Percentiles rank a stretch among this genome's conserved stretches.
These are phyloP conservation scores for Allomyces javanicus DNA, from an alignment of 192 early-diverging fungal genomes.

Conservation along the genomic window DNA sequence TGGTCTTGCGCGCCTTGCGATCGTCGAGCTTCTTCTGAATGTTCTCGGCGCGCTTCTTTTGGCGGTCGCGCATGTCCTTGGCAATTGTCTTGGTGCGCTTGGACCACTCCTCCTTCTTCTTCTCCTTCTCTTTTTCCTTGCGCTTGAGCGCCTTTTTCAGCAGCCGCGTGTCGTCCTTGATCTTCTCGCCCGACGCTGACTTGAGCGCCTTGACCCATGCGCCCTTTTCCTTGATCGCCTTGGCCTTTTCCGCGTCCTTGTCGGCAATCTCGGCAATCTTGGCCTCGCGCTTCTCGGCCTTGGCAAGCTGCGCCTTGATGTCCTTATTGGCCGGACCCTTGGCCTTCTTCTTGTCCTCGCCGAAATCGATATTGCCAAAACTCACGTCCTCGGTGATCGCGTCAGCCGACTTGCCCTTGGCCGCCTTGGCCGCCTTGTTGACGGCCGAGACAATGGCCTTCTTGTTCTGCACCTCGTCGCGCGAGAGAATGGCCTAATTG, in stretches of 20 bases:
- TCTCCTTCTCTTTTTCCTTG: constrained; percentile 59
- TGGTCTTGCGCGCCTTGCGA: constrained; percentile 50
- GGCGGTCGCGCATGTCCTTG: constrained; percentile 38
- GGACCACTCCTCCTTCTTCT: constrained; percentile 65
- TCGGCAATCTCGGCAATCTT: constrained; percentile 39
- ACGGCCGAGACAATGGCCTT: background rate
- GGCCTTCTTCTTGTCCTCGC: constrained; percentile 38
- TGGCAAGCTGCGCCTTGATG: constrained; percentile 46
- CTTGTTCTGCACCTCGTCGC: constrained; percentile 11
- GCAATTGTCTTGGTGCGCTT: constrained; percentile 47
- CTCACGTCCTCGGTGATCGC: constrained; percentile 32
- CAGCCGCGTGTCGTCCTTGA: constrained; percentile 75
- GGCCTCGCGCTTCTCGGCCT: constrained; percentile 54
- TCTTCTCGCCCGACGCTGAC: constrained; percentile 70
- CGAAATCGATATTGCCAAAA: constrained; percentile 50
- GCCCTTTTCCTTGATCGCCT: constrained; percentile 45
- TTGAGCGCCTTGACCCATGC: constrained; percentile 64
- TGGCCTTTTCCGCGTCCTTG: constrained; percentile 35
- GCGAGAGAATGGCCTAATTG: background rate
- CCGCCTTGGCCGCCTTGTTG: too few relatives aligned
- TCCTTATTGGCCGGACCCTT: constrained; percentile 37
- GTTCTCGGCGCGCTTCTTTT: constrained; percentile 68
- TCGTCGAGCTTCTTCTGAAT: constrained; percentile 57
- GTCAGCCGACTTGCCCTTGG: constrained; percentile 14
- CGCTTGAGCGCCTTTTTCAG: constrained; percentile 83